Percentiles rank a stretch among this genome's conserved stretches.
Evolutionary conservation across 2,329 filamentous ascomycete genomes (phyloP).

Genomic region (Beauveria sp.): DNA sequence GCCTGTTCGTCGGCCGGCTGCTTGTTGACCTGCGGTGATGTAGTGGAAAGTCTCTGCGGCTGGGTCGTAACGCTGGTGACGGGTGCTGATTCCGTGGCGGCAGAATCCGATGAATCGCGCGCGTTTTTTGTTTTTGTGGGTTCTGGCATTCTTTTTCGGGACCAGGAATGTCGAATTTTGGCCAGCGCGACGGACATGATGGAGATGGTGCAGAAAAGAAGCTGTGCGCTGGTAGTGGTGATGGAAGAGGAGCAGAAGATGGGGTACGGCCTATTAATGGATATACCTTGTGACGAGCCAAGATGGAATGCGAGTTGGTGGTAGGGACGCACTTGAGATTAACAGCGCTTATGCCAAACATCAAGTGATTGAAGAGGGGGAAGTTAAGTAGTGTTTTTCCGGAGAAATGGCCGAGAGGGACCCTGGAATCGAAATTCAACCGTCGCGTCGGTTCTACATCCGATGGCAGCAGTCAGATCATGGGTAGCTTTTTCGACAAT

Average conservation of each 20-base stretch:
- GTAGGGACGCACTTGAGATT: no score
- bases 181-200: not conserved
- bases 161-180: constrained; percentile 1
- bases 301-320: no score
- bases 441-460: not conserved
- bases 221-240: not conserved
- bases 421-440: not conserved
- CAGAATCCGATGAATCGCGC: not conserved
- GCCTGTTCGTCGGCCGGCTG: not conserved
- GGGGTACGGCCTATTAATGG: no score
- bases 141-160: not conserved
- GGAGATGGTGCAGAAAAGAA: not conserved
- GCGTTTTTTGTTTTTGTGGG: not conserved
- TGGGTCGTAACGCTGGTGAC: not conserved
- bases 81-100: not conserved
- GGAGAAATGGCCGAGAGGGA: no score
- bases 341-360: no score
- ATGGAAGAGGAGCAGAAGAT: not conserved
- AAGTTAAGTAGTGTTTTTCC: no score
- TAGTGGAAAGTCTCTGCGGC: not conserved
- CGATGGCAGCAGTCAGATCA: not conserved
- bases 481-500: not conserved
- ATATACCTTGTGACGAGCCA: no score
- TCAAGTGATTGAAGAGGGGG: no score
- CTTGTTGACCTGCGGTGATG: not conserved